Evolutionary conservation across 306 rosid genomes (phyloP).

Genomic region (Prunus armeniaca): DNA sequence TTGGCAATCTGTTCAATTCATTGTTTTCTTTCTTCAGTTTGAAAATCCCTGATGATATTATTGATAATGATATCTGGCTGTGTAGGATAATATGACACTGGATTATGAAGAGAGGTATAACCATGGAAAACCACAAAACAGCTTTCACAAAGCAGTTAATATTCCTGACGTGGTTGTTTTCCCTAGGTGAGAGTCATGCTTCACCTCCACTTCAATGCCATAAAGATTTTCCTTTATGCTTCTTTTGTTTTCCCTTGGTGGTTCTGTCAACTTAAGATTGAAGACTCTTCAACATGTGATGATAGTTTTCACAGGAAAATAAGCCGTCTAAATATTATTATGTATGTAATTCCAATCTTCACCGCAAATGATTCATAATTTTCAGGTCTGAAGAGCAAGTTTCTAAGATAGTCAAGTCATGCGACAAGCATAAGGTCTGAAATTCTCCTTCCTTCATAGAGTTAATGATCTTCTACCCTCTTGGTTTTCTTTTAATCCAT

Average conservation of each 20-base stretch:
- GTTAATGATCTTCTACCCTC: not conserved
- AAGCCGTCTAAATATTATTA: not conserved
- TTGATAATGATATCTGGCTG: slow-evolving; percentile 7
- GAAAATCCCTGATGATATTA: not conserved
- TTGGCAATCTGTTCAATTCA: not conserved
- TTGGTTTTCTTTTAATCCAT: slow-evolving; percentile 10
- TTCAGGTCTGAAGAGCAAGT: slow-evolving; percentile 94
- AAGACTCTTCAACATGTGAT: not conserved
- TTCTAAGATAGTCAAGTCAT: slow-evolving; percentile 51
- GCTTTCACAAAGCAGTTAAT: slow-evolving; percentile 91
- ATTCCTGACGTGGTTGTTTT: slow-evolving; percentile 88
- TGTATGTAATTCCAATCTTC: not conserved
- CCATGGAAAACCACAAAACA: slow-evolving; percentile 91
- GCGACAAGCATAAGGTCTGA: slow-evolving; percentile 67
- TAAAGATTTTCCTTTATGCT: slow-evolving; percentile 18
- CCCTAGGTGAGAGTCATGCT: slow-evolving; percentile 53
- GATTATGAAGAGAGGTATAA: slow-evolving; percentile 85
- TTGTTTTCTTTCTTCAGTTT: not conserved
- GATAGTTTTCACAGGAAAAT: not conserved
- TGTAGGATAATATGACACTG: slow-evolving; percentile 70
- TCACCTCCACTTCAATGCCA: slow-evolving; percentile 11
- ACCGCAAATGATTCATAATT: slow-evolving; percentile 2
- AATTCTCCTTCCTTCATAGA: slow-evolving; percentile 13
- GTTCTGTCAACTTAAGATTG: not conserved
- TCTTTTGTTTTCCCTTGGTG: not conserved